phyloP scores from a whole-genome alignment of 495 filamentous ascomycete genomes.

The Aspergillus bertholletiae region DNA sequence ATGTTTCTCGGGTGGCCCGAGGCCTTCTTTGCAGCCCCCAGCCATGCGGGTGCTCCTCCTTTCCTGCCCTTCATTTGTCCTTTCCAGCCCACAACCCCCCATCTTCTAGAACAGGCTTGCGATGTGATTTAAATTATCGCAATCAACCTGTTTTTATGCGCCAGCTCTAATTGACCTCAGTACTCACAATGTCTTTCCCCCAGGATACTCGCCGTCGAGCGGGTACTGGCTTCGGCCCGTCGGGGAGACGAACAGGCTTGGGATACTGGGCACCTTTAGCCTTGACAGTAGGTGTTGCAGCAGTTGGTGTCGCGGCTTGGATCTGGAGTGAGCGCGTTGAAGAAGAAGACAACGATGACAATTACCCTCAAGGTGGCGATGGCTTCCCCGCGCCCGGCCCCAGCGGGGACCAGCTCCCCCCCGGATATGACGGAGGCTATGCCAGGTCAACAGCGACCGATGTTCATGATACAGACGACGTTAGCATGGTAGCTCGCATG shows the following conservation, averaged over 20 bases:
- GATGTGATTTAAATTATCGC: constrained; percentile 35
- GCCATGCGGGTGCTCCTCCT: constrained; percentile 23
- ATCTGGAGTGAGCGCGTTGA: constrained; percentile 84
- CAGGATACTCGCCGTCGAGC: constrained; percentile 59
- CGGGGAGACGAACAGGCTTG: constrained; percentile 62
- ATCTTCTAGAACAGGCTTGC: constrained; percentile 19
- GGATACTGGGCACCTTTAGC: constrained; percentile 84
- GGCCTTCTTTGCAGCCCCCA: constrained; percentile 21
- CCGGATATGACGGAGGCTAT: constrained; percentile 29
- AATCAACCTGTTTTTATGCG: constrained; percentile 30
- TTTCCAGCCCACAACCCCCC: constrained; percentile 5
- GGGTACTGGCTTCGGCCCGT: constrained; percentile 50
- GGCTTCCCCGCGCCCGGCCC: constrained; percentile 33
- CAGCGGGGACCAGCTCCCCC: constrained; percentile 23
- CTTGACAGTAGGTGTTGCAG: constrained; percentile 79
- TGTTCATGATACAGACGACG: constrained; percentile 43
- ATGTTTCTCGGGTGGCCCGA: constrained; percentile 40
- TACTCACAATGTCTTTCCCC: constrained; percentile 68
- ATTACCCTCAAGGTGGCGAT: constrained; percentile 45
- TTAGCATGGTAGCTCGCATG: constrained; percentile 72
- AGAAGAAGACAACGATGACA: constrained; percentile 59
- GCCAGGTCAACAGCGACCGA: constrained; percentile 27
- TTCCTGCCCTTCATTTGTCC: constrained; percentile 17
- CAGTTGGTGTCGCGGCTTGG: constrained; percentile 83
- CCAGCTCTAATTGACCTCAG: constrained; percentile 23